Base-by-base conservation (phyloP, 2,329 filamentous ascomycete species). In the Trichoderma asperellum region DNA sequence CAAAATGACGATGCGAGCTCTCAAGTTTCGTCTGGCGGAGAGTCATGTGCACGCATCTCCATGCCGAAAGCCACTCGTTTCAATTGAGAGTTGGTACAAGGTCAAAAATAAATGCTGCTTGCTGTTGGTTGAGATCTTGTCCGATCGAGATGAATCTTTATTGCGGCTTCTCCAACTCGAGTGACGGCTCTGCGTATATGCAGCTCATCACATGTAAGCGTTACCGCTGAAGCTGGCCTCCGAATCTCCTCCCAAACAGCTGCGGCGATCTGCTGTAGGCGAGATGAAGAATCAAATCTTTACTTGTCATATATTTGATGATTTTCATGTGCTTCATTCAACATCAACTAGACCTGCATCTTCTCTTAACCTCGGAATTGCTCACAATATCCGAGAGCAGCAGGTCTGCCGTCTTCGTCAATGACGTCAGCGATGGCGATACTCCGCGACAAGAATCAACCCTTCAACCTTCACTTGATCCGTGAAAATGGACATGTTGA, bases 351-450 rank as follows among this genome's bases (percentile, higher is more conserved):
- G 52, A 43, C 43, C 62, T 24, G 24, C 62, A 24, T 21, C 8
- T 27, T 64, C 12, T 43, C 8, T 4, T 4, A 8, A 10, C 24
- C 24, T 47, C 58, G 27, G 6, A 1, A n/a, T 32, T 47, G 35
- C 3, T 24, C 18, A 18, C 43, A 35, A 65, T 32, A 34, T 40
- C 32, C n/a, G 61, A 29, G 32, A 24, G 21, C 58, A 18, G 40
- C 29, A 16, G 32, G 18, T 40, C 34, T 43, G 40, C 40, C 16
- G 40, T 18, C 5, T 43, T n/a, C n/a, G 12, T 24, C 35, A 14
- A 63, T 64, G 62, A 65, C 56, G 52, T 65, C 62, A 49, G 47
- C 3, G 21, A 21, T 24, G n/a, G 43, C n/a, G 43, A 49, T 49
- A 49, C n/a, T 49, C 43, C 18, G 43, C 43, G 47, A 49, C n/a